phyloP scores from a whole-genome alignment of 2,329 filamentous ascomycete genomes.

The Sporothrix variecibatus region DNA sequence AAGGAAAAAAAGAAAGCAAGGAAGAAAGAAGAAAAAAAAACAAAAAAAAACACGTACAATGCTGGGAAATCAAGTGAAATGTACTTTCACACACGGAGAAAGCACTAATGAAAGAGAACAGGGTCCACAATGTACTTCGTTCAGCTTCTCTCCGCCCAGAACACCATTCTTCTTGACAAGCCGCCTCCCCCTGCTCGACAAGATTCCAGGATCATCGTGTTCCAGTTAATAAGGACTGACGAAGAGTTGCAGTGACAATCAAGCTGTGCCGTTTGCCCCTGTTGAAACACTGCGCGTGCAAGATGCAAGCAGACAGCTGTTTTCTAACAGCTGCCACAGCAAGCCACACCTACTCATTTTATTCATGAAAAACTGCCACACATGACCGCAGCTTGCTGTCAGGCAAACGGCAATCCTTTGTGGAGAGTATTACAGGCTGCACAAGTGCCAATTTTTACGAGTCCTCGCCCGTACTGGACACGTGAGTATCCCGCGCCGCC shows the following conservation, averaged over 20 bases:
- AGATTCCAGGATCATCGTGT: slow-evolving; percentile 22
- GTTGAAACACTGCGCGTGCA: slow-evolving; percentile 10
- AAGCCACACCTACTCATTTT: not conserved
- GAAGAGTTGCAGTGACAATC: slow-evolving; percentile 23
- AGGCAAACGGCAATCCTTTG: not conserved
- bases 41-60: not conserved
- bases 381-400: not conserved
- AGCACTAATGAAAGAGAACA: not conserved
- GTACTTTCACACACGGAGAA: not conserved
- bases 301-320: slow-evolving; percentile 3
- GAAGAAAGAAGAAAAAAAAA: no score
- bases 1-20: not conserved
- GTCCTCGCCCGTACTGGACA: not conserved
- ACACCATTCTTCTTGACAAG: not conserved
- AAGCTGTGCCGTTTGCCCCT: slow-evolving; percentile 6
- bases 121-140: not conserved
- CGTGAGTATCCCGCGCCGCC: not conserved
- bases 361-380: not conserved
- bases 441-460: not conserved
- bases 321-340: not conserved
- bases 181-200: slow-evolving; percentile 11
- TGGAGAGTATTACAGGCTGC: not conserved
- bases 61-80: not conserved
- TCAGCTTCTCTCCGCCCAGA: not conserved
- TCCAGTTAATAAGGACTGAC: slow-evolving; percentile 24